Percentiles rank a stretch among this genome's conserved stretches.
Conservation (phyloP, 2,329 filamentous ascomycete genomes). For the Xylariaceae sp. region DNA sequence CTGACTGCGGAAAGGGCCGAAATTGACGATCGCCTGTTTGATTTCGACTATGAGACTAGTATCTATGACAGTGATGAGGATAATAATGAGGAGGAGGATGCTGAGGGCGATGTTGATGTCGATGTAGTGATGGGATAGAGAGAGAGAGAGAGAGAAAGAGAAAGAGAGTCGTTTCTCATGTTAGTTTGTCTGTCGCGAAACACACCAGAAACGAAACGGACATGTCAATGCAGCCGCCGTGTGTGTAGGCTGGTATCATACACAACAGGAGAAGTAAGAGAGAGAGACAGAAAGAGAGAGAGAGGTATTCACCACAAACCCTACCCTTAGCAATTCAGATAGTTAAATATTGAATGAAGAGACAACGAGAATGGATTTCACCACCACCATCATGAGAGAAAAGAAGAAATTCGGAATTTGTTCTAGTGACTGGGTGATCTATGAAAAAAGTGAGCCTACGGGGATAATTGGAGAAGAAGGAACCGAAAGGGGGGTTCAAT, state of each 20-base stretch:
- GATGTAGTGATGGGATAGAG: neutral
- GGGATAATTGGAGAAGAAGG: too few species aligned
- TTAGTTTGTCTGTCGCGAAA: neutral
- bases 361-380: neutral
- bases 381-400: neutral
- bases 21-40: slow-evolving; percentile 19
- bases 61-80: slow-evolving; percentile 16
- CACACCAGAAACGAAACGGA: too few species aligned
- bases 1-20: slow-evolving; percentile 24
- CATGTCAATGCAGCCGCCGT: too few species aligned
- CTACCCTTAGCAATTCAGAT: too few species aligned
- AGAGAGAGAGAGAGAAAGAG: neutral
- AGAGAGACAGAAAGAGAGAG: neutral
- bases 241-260: too few species aligned
- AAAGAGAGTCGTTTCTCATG: neutral
- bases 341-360: too few species aligned
- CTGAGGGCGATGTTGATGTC: neutral
- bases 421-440: too few species aligned
- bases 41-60: slow-evolving; percentile 22
- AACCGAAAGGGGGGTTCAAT: too few species aligned
- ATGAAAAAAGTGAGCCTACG: too few species aligned
- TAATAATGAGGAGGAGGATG: slow-evolving; percentile 16
- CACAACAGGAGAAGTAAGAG: neutral
- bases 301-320: neutral
- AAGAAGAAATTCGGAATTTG: too few species aligned